These are phyloP conservation scores for Botryosphaeria dothidea DNA, from an alignment of 2,329 filamentous ascomycete species.

Conservation along the genomic window DNA sequence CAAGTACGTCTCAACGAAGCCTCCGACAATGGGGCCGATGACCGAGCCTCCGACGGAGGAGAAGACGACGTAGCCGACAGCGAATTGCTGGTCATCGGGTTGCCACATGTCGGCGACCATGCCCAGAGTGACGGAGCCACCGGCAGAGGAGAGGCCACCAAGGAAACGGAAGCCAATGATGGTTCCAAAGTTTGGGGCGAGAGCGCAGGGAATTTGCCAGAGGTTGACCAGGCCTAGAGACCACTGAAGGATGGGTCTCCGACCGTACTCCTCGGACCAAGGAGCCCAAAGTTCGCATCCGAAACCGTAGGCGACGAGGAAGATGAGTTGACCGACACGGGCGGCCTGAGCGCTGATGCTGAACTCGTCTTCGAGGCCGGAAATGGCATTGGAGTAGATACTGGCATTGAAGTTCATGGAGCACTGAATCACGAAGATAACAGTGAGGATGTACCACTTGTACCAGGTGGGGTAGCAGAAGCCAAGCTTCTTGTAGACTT, in stretches of 20 bases:
- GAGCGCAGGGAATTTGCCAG: conserved; percentile 52
- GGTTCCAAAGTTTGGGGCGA: conserved; percentile 44
- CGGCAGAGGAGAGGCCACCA: conserved; percentile 63
- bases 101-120: conserved; percentile 65
- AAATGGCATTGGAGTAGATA: conserved; percentile 51
- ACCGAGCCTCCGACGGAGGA: conserved; percentile 58
- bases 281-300: conserved; percentile 56
- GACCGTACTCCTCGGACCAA: conserved; percentile 56
- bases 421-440: conserved; percentile 55
- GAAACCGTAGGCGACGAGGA: conserved; percentile 55
- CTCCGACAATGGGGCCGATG: conserved; percentile 57
- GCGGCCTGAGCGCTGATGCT: conserved; percentile 49
- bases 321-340: conserved; percentile 51
- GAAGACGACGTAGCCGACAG: conserved; percentile 61
- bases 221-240: conserved; percentile 56
- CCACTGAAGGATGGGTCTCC: conserved; percentile 53
- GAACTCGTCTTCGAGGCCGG: conserved; percentile 48
- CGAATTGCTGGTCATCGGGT: conserved; percentile 58
- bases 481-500: conserved; percentile 46
- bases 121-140: conserved; percentile 64
- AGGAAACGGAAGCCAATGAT: conserved; percentile 48
- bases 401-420: conserved; percentile 58
- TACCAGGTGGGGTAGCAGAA: conserved; percentile 48
- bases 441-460: conserved; percentile 54
- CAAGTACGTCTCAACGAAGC: conserved; percentile 51